phyloP scores from a whole-genome alignment of 108 stramenopile genomes.

The Cyclostephanos invisitatus region DNA sequence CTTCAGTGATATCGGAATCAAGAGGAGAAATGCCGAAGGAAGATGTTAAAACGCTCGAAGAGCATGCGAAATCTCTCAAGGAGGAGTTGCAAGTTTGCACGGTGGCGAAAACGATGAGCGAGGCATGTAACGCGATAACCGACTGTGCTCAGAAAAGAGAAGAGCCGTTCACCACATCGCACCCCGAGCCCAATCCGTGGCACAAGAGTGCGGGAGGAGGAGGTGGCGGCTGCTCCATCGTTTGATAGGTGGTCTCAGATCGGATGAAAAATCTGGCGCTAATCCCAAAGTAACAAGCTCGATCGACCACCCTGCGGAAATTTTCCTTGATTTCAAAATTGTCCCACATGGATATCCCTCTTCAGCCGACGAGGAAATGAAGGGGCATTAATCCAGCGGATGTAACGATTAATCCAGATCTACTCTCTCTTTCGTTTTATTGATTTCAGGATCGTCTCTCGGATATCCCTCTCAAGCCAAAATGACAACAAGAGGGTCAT shows the following conservation, averaged over 20 bases:
- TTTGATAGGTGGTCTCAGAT: constrained; percentile 1
- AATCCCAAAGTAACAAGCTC: not conserved
- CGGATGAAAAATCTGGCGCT: not conserved
- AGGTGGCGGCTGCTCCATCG: constrained; percentile 32
- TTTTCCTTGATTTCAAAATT: too few species aligned
- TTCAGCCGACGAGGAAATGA: not conserved
- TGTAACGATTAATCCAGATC: too few species aligned
- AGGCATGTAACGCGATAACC: constrained; percentile 25
- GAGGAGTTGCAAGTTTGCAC: constrained; percentile 41
- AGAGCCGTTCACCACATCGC: constrained; percentile 40
- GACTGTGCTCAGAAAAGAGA: constrained; percentile 31
- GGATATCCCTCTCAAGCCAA: constrained; percentile 49
- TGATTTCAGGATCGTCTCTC: constrained; percentile 18
- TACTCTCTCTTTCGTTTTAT: constrained; percentile 12
- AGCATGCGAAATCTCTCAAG: constrained; percentile 29
- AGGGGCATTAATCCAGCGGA: not conserved
- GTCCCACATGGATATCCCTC: too few species aligned
- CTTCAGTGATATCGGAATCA: not conserved
- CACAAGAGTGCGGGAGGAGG: constrained; percentile 48
- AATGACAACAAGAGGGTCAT: constrained; percentile 30
- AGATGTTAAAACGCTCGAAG: constrained; percentile 28
- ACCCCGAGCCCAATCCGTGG: constrained; percentile 31
- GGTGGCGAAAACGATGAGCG: constrained; percentile 37
- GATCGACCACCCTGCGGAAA: not conserved
- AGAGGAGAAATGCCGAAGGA: constrained; percentile 17